phyloP scores from a whole-genome alignment of 1,284 basidiomycete genomes.

The Coriolopsis trogii region DNA sequence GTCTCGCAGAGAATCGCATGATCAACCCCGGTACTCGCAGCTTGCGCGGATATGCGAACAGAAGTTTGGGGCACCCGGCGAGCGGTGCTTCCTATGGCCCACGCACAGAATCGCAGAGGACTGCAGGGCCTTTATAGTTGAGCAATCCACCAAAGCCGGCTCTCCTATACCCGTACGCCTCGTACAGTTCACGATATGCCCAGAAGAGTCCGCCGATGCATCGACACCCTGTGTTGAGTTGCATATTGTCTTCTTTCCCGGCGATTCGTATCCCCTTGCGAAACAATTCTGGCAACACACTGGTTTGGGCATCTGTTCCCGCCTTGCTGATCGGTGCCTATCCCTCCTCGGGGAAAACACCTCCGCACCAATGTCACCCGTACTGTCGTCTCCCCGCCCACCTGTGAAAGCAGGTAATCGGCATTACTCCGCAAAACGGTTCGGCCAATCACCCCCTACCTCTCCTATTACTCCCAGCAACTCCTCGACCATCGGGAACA shows the following conservation, averaged over 20 bases:
- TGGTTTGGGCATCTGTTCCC: conserved; percentile 88
- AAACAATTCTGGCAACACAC: conserved; percentile 98
- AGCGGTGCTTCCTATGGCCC: conserved; percentile 80
- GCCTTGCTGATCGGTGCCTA: conserved; percentile 85
- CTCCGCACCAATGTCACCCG: conserved; percentile 28
- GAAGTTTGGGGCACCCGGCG: conserved; percentile 74
- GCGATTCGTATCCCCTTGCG: conserved; percentile 66
- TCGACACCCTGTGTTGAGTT: conserved; percentile 52
- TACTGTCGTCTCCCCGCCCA: conserved; percentile 35
- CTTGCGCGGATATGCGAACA: conserved; percentile 76
- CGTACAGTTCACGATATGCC: conserved; percentile 75
- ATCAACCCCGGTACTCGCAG: conserved; percentile 43
- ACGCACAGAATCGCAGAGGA: conserved; percentile 72
- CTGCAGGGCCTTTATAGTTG: conserved; percentile 77
- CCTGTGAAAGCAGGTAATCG: conserved; percentile 54
- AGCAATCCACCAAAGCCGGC: conserved; percentile 46
- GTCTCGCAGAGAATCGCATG: background rate
- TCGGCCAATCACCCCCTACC: conserved; percentile 25
- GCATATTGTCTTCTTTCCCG: conserved; percentile 83
- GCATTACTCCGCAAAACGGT: conserved; percentile 61
- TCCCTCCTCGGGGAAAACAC: conserved; percentile 55
- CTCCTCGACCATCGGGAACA: conserved; percentile 5
- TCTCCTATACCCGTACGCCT: conserved; percentile 59
- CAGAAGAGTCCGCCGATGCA: conserved; percentile 48
- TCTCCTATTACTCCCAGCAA: conserved; percentile 16